Base-by-base conservation (phyloP, 139 green algal species). In the Ostreobium quekettii region DNA sequence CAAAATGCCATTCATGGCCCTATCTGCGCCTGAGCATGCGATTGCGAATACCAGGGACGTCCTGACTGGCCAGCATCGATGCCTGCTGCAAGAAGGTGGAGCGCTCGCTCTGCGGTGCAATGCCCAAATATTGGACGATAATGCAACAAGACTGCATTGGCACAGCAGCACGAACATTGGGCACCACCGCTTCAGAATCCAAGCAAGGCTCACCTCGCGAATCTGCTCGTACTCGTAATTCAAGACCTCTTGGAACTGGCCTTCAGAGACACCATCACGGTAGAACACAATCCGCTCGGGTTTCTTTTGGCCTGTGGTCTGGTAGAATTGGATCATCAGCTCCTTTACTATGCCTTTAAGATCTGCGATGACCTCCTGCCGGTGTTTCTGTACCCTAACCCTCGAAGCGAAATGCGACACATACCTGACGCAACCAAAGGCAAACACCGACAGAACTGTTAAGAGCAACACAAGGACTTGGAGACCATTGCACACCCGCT, bases 181-280 rank as follows among this genome's bases (percentile, higher is more conserved):
- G n/a, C n/a, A n/a, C n/a, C n/a, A n/a, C n/a, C n/a, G n/a, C n/a
- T n/a, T n/a, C n/a, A n/a, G n/a, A n/a, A n/a, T n/a, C n/a, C n/a
- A n/a, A n/a, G n/a, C n/a, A n/a, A n/a, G n/a, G n/a, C n/a, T n/a
- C n/a, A 36, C 61, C 36, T 68, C 61, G 4, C 35, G 35, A 26
- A 68, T 68, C 11, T 35, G 4, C 8, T 26, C 42, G 61, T 57
- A 68, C 42, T 71, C 64, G 30, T 65, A 19, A 35, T 28, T 11
- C 29, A 71, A 19, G 4, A 71, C 64, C 30, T 26, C 36, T 29
- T n/a, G n/a, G 64, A 71, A 71, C 7, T 60, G 48, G 11, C 64
- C 64, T 22, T 71, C 48, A 3, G 64, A 71, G 7, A 71, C 64
- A 11, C 64, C 64, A 26, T 71, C 64, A 19, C 64, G 8, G 64